Percentiles rank a stretch among this genome's conserved stretches.
Conservation (phyloP, 768 basidiomycete species). For the Tulasnella sp. region DNA sequence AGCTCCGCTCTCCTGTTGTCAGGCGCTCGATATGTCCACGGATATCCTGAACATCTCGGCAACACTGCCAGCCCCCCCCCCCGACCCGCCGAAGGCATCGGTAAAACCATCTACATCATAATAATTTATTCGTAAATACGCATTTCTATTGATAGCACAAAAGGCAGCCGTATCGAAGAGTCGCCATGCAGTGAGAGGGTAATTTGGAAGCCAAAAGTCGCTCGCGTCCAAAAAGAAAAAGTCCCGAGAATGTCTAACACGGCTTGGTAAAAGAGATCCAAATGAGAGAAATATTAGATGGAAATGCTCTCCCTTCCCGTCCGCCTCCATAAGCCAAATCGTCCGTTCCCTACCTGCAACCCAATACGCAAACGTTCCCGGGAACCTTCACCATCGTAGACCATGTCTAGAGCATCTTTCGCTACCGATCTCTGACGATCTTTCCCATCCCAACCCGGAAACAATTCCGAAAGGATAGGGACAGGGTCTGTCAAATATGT, state of each 20-base stretch:
- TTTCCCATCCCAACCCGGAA: neutral
- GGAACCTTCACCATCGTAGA: neutral
- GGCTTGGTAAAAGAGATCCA: neutral
- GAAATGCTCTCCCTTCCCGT: neutral
- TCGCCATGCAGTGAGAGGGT: too few relatives aligned
- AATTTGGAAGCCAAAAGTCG: neutral
- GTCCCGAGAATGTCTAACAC: neutral
- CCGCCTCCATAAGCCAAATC: neutral
- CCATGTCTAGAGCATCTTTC: neutral
- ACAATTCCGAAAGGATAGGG: neutral
- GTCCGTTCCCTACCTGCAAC: neutral
- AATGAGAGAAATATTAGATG: neutral
- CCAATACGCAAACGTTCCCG: conserved; percentile 15
- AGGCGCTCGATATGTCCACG: too few relatives aligned
- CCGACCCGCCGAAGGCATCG: too few relatives aligned
- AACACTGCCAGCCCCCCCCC: too few relatives aligned
- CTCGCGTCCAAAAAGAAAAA: neutral
- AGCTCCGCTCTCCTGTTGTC: too few relatives aligned
- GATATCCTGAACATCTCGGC: too few relatives aligned
- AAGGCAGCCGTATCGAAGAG: too few relatives aligned
- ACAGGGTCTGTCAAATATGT: conserved; percentile 11
- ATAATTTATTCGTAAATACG: too few relatives aligned
- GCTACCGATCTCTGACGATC: neutral
- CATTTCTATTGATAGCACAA: too few relatives aligned
- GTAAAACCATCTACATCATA: too few relatives aligned